A percentile compares a stretch with the other conserved stretches of the same genome.
Conservation (phyloP, 768 basidiomycete species). For the Gloeopeniophorella convolvens region DNA sequence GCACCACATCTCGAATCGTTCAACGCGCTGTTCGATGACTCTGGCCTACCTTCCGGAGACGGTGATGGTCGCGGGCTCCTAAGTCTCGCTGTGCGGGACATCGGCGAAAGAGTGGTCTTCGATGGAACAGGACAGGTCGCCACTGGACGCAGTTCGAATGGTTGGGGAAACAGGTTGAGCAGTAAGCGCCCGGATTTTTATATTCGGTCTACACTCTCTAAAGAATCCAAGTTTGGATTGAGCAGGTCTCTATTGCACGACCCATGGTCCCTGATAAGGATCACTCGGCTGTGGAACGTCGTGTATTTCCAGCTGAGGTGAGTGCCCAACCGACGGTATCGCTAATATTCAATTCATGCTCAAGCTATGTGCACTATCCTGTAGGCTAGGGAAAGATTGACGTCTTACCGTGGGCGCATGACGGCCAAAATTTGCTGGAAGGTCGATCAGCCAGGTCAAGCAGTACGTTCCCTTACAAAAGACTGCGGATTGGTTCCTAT, state of each 20-base stretch:
- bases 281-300: constrained; percentile 61
- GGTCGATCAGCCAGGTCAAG: constrained; percentile 57
- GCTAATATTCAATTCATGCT: neutral
- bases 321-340: constrained; percentile 12
- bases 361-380: neutral
- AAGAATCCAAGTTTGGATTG: constrained; percentile 72
- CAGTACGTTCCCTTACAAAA: constrained; percentile 57
- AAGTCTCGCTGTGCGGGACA: constrained; percentile 70
- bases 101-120: constrained; percentile 89
- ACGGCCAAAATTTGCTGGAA: constrained; percentile 82
- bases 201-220: constrained; percentile 14
- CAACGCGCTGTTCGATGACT: constrained; percentile 93
- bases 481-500: constrained; percentile 93
- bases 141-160: constrained; percentile 44
- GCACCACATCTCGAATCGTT: constrained; percentile 93
- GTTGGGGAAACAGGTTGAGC: constrained; percentile 80
- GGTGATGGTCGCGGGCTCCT: constrained; percentile 77
- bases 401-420: constrained; percentile 90
- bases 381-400: constrained; percentile 88
- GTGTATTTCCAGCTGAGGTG: constrained; percentile 88
- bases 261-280: constrained; percentile 88
- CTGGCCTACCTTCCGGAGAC: constrained; percentile 66
- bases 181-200: constrained; percentile 44
- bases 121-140: constrained; percentile 59
- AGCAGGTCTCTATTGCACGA: constrained; percentile 71